These are phyloP conservation scores for Pyrenula aspistea DNA, from an alignment of 495 filamentous ascomycete species.

Conservation along the genomic window DNA sequence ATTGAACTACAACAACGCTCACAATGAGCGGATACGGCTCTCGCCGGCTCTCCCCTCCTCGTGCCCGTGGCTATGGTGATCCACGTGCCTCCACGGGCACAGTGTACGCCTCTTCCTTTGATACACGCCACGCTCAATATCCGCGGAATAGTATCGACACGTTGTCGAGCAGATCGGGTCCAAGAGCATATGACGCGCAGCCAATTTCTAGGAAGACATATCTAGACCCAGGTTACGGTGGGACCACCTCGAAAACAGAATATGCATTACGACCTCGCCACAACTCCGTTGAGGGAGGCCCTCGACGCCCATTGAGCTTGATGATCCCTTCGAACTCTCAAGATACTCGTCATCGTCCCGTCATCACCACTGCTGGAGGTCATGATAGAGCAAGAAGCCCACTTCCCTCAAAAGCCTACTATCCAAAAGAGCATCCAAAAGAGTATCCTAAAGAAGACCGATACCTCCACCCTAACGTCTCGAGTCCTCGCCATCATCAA, in stretches of 20 bases:
- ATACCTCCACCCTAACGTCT: slow-evolving; percentile 18
- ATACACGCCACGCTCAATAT: background rate
- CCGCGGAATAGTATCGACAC: background rate
- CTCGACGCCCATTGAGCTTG: slow-evolving; percentile 13
- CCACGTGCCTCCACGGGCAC: background rate
- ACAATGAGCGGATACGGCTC: background rate
- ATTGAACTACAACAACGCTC: no score
- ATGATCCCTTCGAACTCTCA: slow-evolving; percentile 15
- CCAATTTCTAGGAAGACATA: slow-evolving; percentile 23
- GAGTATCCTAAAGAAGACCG: slow-evolving; percentile 10
- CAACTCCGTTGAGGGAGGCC: slow-evolving; percentile 19
- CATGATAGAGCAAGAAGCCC: slow-evolving; percentile 21
- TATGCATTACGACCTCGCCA: slow-evolving; percentile 29
- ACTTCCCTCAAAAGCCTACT: slow-evolving; percentile 8
- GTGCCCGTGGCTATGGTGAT: background rate
- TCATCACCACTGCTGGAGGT: slow-evolving; percentile 8
- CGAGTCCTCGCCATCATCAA: slow-evolving; percentile 18
- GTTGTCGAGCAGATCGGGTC: background rate
- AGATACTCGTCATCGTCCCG: slow-evolving; percentile 15
- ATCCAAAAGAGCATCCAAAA: slow-evolving; percentile 5
- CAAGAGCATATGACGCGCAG: slow-evolving; percentile 16
- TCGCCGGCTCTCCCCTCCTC: background rate
- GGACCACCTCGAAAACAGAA: slow-evolving; percentile 25
- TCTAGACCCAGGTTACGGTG: slow-evolving; percentile 18
- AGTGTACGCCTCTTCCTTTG: background rate